phyloP scores from a whole-genome alignment of 306 rosid species.

The Rosa lucieae region DNA sequence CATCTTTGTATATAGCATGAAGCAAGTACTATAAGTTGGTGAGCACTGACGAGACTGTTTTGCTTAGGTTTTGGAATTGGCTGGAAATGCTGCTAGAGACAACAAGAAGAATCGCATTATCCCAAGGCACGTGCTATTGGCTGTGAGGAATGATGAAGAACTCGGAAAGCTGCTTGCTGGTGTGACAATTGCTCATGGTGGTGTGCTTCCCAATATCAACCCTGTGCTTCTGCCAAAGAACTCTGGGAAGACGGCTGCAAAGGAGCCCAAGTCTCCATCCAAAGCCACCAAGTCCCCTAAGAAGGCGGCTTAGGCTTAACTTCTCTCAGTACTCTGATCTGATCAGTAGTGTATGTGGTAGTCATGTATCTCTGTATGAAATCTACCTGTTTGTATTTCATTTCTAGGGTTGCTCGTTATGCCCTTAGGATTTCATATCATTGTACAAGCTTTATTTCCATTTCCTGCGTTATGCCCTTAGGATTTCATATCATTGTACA shows the following conservation, averaged over 20 bases:
- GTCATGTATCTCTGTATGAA: slow-evolving; percentile 15
- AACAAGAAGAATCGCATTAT: slow-evolving; percentile 48
- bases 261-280: slow-evolving; percentile 43
- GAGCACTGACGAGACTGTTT: background rate
- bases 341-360: background rate
- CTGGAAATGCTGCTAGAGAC: slow-evolving; percentile 59
- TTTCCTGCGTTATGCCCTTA: background rate
- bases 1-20: background rate
- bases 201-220: slow-evolving; percentile 48
- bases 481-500: slow-evolving; percentile 14
- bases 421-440: slow-evolving; percentile 8
- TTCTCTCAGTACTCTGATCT: background rate
- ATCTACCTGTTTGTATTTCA: slow-evolving; percentile 1
- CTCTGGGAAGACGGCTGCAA: slow-evolving; percentile 18
- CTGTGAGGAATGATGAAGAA: slow-evolving; percentile 55
- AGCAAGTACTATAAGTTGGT: background rate
- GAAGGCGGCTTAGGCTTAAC: slow-evolving; percentile 23
- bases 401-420: slow-evolving; percentile 18
- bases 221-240: slow-evolving; percentile 45
- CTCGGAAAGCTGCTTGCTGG: slow-evolving; percentile 50
- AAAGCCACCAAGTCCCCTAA: slow-evolving; percentile 38
- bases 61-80: slow-evolving; percentile 50
- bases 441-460: background rate
- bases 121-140: slow-evolving; percentile 48
- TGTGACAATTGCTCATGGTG: slow-evolving; percentile 51